Percentiles rank a stretch among this genome's conserved stretches.
Conservation (phyloP, 2,329 filamentous ascomycete genomes). For the Fusarium fujikuroi region DNA sequence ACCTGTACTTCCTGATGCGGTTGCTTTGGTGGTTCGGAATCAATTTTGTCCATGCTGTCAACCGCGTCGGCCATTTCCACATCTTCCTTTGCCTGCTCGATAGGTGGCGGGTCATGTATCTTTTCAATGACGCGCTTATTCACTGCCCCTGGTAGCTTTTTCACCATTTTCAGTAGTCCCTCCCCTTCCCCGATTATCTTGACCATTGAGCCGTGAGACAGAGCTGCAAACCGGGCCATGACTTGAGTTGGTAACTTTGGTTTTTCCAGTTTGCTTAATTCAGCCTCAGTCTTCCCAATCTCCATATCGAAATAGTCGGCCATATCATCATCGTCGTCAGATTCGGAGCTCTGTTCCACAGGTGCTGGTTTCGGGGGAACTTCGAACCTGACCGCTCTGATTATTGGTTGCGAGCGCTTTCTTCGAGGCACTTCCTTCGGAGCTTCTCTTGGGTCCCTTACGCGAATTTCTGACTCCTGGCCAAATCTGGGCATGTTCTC, state of each 20-base stretch:
- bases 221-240: conserved; percentile 58
- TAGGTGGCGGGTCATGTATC: background rate
- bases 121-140: conserved; percentile 12
- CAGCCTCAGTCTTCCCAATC: conserved; percentile 62
- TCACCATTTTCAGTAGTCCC: conserved; percentile 56
- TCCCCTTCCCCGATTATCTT: conserved; percentile 59
- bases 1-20: background rate
- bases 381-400: conserved; percentile 53
- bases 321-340: conserved; percentile 69
- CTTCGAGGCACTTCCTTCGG: conserved; percentile 32
- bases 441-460: conserved; percentile 18
- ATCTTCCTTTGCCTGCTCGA: conserved; percentile 15
- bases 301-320: conserved; percentile 65
- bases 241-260: conserved; percentile 54
- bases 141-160: conserved; percentile 50
- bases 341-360: conserved; percentile 54
- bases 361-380: conserved; percentile 52
- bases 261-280: conserved; percentile 59
- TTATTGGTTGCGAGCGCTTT: conserved; percentile 43
- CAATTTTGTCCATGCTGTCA: background rate
- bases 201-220: conserved; percentile 61
- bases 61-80: conserved; percentile 39
- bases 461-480: conserved; percentile 12
- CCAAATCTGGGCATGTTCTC: conserved; percentile 34
- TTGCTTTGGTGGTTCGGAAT: background rate